Base-by-base conservation (phyloP, 768 basidiomycete genomes). In the Hypsizygus marmoreus region DNA sequence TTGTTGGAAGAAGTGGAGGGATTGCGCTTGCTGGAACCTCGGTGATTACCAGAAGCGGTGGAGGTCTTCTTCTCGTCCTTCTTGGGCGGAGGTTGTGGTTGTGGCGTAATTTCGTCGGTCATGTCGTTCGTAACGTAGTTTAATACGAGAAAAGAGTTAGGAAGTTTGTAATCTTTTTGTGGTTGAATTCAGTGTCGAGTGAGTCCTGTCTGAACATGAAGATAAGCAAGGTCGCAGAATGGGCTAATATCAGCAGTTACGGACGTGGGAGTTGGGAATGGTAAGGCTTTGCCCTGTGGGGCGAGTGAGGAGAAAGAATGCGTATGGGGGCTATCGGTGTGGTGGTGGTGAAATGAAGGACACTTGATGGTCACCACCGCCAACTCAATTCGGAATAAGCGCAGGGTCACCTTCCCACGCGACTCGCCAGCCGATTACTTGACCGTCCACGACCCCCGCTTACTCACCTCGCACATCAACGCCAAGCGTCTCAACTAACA, bases 221-320 rank as follows among this genome's bases (percentile, higher is more conserved):
- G 14, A 47, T 59, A 37, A 59, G 57, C 36, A 39, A 29, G 32
- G 33, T 14, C 24, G n/a, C 29, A 40, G 14, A 32, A 24, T 7
- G 24, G 23, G 17, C 6, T 7, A 35, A 19, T 24, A 6, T 44
- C 24, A 36, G 23, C 4, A 32, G 14, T 29, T 19, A 46, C 45
- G 44, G 33, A 55, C 49, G 38, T 52, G 54, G 45, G 57, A 43
- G 56, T 33, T 51, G 44, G 35, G 39, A 49, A 37, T 48, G 34
- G 53, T 47, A 53, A 42, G 58, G 80, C 80, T 87, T 82, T 89
- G 87, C 88, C 88, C 86, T 87, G 88, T 77, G 73, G 88, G 88
- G 88, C 88, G 74, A 82, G 87, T 90, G 88, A 75, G 82, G 65
- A 64, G 74, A 79, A 76, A 60, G 77, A 77, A 69, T 73, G 77